These are phyloP conservation scores for Phaffia australis DNA, from an alignment of 768 basidiomycete genomes.

Conservation along the genomic window DNA sequence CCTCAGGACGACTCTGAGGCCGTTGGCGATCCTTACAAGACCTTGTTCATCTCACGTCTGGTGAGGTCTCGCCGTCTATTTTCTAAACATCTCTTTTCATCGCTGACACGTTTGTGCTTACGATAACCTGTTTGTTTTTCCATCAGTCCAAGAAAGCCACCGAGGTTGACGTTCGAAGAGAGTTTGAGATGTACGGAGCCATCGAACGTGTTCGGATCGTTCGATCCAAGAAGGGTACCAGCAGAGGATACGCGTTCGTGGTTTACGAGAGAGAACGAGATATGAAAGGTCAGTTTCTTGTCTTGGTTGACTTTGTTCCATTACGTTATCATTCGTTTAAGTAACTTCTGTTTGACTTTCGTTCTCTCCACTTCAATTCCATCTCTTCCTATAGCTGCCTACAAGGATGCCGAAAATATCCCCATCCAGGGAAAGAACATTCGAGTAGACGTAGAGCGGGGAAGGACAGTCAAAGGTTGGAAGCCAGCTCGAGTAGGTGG, in stretches of 20 bases:
- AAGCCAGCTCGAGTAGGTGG: slow-evolving; percentile 92
- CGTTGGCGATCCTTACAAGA: slow-evolving; percentile 94
- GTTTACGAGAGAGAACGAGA: slow-evolving; percentile 97
- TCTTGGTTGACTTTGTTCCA: not conserved
- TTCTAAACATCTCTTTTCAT: not conserved
- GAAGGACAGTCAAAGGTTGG: slow-evolving; percentile 96
- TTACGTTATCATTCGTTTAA: not conserved
- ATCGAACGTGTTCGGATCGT: slow-evolving; percentile 92
- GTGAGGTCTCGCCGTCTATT: slow-evolving; percentile 42
- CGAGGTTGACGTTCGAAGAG: slow-evolving; percentile 81
- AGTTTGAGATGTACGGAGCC: slow-evolving; percentile 89
- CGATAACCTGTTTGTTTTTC: not conserved
- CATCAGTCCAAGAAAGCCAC: slow-evolving; percentile 77
- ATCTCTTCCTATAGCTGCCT: slow-evolving; percentile 47
- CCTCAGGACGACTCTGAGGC: slow-evolving; percentile 84
- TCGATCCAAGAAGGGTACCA: slow-evolving; percentile 74
- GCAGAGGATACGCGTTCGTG: slow-evolving; percentile 88
- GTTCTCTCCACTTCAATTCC: not conserved
- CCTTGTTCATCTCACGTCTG: slow-evolving; percentile 86
- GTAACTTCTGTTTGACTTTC: not conserved
- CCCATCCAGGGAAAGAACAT: slow-evolving; percentile 94
- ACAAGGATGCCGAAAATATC: slow-evolving; percentile 96
- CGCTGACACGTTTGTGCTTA: not conserved
- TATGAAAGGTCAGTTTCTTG: slow-evolving; percentile 71
- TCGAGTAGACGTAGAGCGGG: slow-evolving; percentile 94